These are phyloP conservation scores for Coriaria nepalensis DNA, from an alignment of 306 rosid genomes.

Conservation along the genomic window DNA sequence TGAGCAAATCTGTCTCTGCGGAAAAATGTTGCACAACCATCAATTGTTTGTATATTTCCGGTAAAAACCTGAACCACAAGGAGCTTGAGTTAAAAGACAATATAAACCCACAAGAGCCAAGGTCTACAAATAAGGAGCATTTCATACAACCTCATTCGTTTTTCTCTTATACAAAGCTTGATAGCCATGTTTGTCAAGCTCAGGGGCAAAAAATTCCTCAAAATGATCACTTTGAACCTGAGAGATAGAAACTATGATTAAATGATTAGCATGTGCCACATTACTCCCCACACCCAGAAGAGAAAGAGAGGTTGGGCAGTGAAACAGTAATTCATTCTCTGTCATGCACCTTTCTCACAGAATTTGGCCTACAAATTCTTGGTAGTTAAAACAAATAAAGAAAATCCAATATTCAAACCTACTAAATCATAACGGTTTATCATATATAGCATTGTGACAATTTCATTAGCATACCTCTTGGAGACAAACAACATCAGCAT, in stretches of 20 bases:
- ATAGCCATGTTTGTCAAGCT: slow-evolving; percentile 89
- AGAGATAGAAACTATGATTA: neutral
- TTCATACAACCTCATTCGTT: slow-evolving; percentile 61
- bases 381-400: too few relatives aligned
- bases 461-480: slow-evolving; percentile 63
- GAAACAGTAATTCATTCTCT: too few relatives aligned
- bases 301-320: neutral
- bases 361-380: too few relatives aligned
- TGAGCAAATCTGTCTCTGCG: slow-evolving; percentile 93
- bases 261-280: neutral
- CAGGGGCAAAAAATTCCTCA: slow-evolving; percentile 79
- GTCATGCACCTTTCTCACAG: too few relatives aligned
- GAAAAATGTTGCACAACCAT: slow-evolving; percentile 97
- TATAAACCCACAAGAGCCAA: too few relatives aligned
- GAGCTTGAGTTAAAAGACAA: neutral
- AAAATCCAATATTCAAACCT: neutral
- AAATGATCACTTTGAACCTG: slow-evolving; percentile 96
- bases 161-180: slow-evolving; percentile 80
- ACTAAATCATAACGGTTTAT: slow-evolving; percentile 11
- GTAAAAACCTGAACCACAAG: slow-evolving; percentile 41
- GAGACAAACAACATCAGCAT: slow-evolving; percentile 91
- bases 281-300: neutral
- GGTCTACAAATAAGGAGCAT: too few relatives aligned
- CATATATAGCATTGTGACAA: slow-evolving; percentile 7
- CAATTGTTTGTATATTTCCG: slow-evolving; percentile 48